Evolutionary conservation across 1,284 basidiomycete species (phyloP).

Genomic region (Microbotryum intermedium): DNA sequence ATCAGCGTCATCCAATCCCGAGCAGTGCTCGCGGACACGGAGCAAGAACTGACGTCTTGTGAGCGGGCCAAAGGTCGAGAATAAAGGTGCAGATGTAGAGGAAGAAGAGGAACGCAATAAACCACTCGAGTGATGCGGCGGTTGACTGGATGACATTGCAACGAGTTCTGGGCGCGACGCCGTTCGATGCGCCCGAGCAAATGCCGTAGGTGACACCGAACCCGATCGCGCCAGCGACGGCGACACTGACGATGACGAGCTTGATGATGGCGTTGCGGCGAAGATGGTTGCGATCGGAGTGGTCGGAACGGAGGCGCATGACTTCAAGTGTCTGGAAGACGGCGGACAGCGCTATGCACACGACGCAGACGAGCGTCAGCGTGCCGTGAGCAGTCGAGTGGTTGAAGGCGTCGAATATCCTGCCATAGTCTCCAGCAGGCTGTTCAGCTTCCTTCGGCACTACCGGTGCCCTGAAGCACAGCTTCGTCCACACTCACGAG

Average conservation of each 20-base stretch:
- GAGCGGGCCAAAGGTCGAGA: constrained; percentile 39
- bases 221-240: constrained; percentile 42
- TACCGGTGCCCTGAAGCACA: no score
- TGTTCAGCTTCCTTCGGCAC: constrained; percentile 18
- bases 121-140: constrained; percentile 45
- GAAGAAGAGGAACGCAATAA: constrained; percentile 40
- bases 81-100: constrained; percentile 38
- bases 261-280: constrained; percentile 44
- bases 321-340: constrained; percentile 46
- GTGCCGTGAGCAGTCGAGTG: constrained; percentile 45
- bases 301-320: constrained; percentile 35
- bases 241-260: constrained; percentile 41
- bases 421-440: neutral
- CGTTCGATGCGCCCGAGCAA: constrained; percentile 31
- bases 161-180: constrained; percentile 9
- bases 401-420: constrained; percentile 38
- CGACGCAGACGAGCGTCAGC: constrained; percentile 46
- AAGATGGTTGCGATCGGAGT: constrained; percentile 40
- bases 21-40: no score
- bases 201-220: constrained; percentile 43
- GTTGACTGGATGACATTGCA: constrained; percentile 43
- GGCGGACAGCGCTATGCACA: constrained; percentile 44
- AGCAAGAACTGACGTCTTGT: constrained; percentile 34
- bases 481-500: constrained; percentile 31
- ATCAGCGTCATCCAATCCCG: no score